Base-by-base conservation (phyloP, 1,139 yeast genomes). In the Candida neerlandica region DNA sequence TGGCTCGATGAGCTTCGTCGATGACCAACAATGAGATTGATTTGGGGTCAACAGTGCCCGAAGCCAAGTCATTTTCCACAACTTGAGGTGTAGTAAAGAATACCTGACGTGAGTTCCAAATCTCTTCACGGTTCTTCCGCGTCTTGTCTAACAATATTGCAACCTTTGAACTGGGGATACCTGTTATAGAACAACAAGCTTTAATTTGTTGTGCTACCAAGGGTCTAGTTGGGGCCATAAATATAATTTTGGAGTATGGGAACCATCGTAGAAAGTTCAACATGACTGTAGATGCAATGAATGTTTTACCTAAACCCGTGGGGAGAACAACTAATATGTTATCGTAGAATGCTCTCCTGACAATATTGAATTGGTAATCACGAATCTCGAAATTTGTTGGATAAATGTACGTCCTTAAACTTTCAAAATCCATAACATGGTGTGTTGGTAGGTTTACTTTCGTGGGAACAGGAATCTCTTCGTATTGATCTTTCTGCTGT, bases 21-120 rank as follows among this genome's bases (percentile, higher is more conserved):
- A 95, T 77, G 1, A 95, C 94, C 45, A 95, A 60, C 50, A 96
- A 80, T 0, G 82, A 86, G 9, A 95, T 74, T 30, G 81, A 77
- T 57, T 82, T 86, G 0, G 98, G 96, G 59, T 89, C 82, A 27
- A 92, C 69, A 1, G 82, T 70, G 0, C 97, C 97, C 34, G 82
- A 71, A 39, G 81, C 77, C 51, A 95, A 71, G 66, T 95, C 99
- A 65, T 91, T 90, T 55, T 90, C 97, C 1, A 94, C 94, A 11
- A 94, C 96, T 62, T 95, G 99, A 0, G 99, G 99, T 0, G 99
- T 95, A 1, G 97, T 84, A 66, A 95, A 95, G 61, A 95, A 89
- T 1, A 95, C 91, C 32, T 91, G 73, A 57, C 86, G 88, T 6
- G 74, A 65, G 33, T 75, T 71, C 97, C 98, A 95, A 14, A 89